These are phyloP conservation scores for Hsuehochloa calcarea DNA, from an alignment of 176 grass and related monocot genomes.

Conservation along the genomic window DNA sequence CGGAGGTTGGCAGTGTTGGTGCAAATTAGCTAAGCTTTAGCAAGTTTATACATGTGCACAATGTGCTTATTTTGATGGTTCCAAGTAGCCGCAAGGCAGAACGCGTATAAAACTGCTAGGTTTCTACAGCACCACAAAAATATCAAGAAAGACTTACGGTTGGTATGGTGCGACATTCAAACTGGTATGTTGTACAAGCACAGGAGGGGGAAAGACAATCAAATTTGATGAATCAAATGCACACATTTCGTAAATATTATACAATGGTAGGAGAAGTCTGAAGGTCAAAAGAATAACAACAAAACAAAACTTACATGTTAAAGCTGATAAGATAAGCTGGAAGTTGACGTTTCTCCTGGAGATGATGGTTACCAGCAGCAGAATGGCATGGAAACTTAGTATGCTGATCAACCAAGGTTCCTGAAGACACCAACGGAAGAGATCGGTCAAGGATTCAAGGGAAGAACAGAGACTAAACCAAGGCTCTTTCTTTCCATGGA, in stretches of 20 bases:
- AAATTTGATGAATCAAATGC: not conserved
- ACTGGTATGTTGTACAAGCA: not conserved
- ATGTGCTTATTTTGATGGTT: not conserved
- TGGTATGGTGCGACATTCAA: not conserved
- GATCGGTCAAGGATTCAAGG: not conserved
- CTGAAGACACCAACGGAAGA: conserved; percentile 29
- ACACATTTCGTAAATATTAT: not conserved
- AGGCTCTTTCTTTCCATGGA: too few relatives aligned
- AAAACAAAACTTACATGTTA: conserved; percentile 60
- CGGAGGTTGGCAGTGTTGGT: too few relatives aligned
- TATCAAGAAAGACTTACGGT: not conserved
- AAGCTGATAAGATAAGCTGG: conserved; percentile 69
- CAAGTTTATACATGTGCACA: not conserved
- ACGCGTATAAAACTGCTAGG: not conserved
- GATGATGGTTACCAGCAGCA: conserved; percentile 72
- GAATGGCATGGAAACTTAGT: conserved; percentile 55
- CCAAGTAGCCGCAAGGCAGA: not conserved
- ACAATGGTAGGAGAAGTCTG: not conserved
- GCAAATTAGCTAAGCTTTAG: not conserved
- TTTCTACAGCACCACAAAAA: not conserved
- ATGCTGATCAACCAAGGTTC: conserved; percentile 86
- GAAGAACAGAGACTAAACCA: not conserved
- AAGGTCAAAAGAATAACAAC: not conserved
- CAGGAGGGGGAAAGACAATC: not conserved
- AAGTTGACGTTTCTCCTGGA: conserved; percentile 90